phyloP scores from a whole-genome alignment of 345 rosid species.

The Arabidopsis suecica region DNA sequence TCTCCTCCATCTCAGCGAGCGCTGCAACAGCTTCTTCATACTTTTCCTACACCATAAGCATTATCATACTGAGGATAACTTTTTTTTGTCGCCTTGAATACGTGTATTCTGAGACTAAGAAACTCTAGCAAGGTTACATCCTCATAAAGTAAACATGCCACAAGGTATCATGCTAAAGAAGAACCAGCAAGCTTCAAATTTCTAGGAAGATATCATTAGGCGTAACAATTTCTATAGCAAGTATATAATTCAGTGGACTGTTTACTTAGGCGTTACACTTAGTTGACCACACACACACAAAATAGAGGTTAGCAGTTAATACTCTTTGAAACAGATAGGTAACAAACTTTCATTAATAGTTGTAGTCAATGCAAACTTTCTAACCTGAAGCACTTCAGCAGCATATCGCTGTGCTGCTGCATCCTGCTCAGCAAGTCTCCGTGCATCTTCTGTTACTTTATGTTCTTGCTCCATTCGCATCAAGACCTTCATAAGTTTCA shows the following conservation, averaged over 20 bases:
- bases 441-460: slow-evolving; percentile 87
- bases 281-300: slow-evolving; percentile 3
- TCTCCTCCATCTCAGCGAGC: slow-evolving; percentile 92
- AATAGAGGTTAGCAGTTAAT: slow-evolving; percentile 8
- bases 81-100: not conserved
- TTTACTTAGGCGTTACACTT: too few relatives aligned
- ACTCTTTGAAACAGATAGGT: not conserved
- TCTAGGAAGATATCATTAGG: slow-evolving; percentile 1
- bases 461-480: slow-evolving; percentile 99
- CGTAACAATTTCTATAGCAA: not conserved
- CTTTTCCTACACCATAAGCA: slow-evolving; percentile 67
- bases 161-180: slow-evolving; percentile 19
- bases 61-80: slow-evolving; percentile 11
- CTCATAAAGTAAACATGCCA: slow-evolving; percentile 6
- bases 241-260: not conserved
- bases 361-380: slow-evolving; percentile 17
- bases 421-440: slow-evolving; percentile 91
- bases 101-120: not conserved
- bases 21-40: slow-evolving; percentile 78
- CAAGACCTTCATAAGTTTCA: slow-evolving; percentile 58
- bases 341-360: not conserved
- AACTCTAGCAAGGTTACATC: slow-evolving; percentile 4
- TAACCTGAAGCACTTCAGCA: slow-evolving; percentile 83
- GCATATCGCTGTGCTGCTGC: slow-evolving; percentile 93
- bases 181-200: slow-evolving; percentile 11